These are phyloP conservation scores for Solanum sitiens DNA, from an alignment of 257 asterid genomes.

Conservation along the genomic window DNA sequence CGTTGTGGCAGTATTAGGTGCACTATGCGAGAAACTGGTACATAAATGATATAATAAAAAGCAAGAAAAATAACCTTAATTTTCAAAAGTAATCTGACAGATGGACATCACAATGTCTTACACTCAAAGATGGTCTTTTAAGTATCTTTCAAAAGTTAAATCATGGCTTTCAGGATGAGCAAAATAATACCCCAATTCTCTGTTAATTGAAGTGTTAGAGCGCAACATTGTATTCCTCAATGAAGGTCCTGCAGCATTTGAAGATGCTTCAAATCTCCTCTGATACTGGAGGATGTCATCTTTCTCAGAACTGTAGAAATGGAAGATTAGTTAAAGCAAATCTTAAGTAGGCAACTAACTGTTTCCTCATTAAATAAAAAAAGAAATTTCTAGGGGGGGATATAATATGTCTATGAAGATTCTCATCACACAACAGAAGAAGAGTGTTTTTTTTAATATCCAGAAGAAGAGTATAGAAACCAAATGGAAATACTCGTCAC, in stretches of 20 bases:
- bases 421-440: background rate
- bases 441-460: background rate
- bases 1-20: slow-evolving; percentile 72
- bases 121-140: background rate
- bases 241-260: slow-evolving; percentile 71
- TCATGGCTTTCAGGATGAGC: background rate
- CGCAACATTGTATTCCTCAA: slow-evolving; percentile 74
- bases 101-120: background rate
- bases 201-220: slow-evolving; percentile 60
- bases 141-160: background rate
- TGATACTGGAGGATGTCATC: slow-evolving; percentile 68
- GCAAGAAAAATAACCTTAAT: background rate
- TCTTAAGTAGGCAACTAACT: background rate
- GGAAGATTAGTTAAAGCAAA: background rate
- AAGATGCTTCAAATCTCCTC: slow-evolving; percentile 62
- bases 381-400: background rate
- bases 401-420: background rate
- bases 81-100: background rate
- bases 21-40: slow-evolving; percentile 77
- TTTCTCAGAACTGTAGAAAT: slow-evolving; percentile 60
- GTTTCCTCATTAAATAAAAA: background rate
- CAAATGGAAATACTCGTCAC: background rate
- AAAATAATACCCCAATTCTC: slow-evolving; percentile 56
- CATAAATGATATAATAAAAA: slow-evolving; percentile 11
- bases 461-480: background rate